Conservation (phyloP, 495 filamentous ascomycete genomes). For the Mycothermus thermophilus region DNA sequence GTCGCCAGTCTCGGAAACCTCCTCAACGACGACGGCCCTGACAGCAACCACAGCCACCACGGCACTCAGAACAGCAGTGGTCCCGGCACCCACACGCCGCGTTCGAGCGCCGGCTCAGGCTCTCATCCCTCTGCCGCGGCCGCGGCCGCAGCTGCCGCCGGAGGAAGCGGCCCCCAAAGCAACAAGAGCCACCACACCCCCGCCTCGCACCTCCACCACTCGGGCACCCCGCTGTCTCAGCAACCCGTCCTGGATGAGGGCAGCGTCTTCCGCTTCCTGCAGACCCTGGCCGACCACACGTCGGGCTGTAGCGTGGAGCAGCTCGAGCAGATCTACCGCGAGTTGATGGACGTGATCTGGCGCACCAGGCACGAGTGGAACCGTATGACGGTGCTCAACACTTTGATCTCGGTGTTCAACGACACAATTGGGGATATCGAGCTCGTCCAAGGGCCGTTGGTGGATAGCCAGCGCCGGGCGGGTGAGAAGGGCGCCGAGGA, state of each 20-base stretch:
- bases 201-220: too few species aligned
- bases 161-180: not conserved
- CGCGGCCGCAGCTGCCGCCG: not conserved
- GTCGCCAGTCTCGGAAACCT: slow-evolving; percentile 20
- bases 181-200: not conserved
- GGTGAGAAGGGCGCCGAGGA: not conserved
- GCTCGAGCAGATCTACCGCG: slow-evolving; percentile 83
- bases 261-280: slow-evolving; percentile 41
- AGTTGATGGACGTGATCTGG: slow-evolving; percentile 84
- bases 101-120: not conserved
- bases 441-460: slow-evolving; percentile 40
- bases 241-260: slow-evolving; percentile 45
- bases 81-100: slow-evolving; percentile 1
- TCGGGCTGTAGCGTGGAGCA: slow-evolving; percentile 83
- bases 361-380: slow-evolving; percentile 63
- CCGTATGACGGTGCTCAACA: slow-evolving; percentile 50
- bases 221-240: too few species aligned
- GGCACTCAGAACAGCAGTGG: slow-evolving; percentile 1
- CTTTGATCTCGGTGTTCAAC: slow-evolving; percentile 57
- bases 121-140: not conserved
- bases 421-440: slow-evolving; percentile 71
- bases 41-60: slow-evolving; percentile 1
- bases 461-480: slow-evolving; percentile 15
- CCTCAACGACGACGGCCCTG: slow-evolving; percentile 20
- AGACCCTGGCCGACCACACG: slow-evolving; percentile 45